Conservation (phyloP, 2,329 filamentous ascomycete species). For the Monosporascus sp. region DNA sequence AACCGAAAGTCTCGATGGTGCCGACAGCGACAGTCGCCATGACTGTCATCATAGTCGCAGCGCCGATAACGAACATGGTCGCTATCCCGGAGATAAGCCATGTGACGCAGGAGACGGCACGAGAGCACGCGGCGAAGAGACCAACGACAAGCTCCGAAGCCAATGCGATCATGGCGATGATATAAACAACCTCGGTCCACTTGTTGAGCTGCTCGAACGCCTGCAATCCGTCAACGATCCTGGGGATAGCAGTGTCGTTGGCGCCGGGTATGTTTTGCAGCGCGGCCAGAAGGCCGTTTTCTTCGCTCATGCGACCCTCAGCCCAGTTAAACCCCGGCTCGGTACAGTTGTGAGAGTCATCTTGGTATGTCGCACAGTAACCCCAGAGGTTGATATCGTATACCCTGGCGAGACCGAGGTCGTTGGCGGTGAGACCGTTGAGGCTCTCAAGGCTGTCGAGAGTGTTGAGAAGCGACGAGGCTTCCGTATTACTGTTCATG, state of each 20-base stretch:
- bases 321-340: slow-evolving; percentile 71
- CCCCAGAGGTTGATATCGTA: slow-evolving; percentile 85
- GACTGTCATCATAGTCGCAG: slow-evolving; percentile 68
- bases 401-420: slow-evolving; percentile 62
- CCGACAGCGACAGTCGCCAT: slow-evolving; percentile 66
- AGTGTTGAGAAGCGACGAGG: slow-evolving; percentile 8
- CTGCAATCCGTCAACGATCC: slow-evolving; percentile 61
- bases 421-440: slow-evolving; percentile 35
- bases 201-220: slow-evolving; percentile 68
- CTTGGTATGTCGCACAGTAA: slow-evolving; percentile 65
- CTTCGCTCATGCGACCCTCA: slow-evolving; percentile 62
- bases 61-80: slow-evolving; percentile 47
- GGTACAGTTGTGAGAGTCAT: slow-evolving; percentile 60
- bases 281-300: slow-evolving; percentile 45
- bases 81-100: slow-evolving; percentile 68
- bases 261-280: slow-evolving; percentile 41
- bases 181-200: slow-evolving; percentile 80
- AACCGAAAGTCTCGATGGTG: slow-evolving; percentile 59
- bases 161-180: slow-evolving; percentile 66
- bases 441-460: slow-evolving; percentile 6
- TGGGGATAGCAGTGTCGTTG: slow-evolving; percentile 60
- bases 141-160: slow-evolving; percentile 69
- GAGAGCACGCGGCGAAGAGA: slow-evolving; percentile 76
- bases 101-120: slow-evolving; percentile 75
- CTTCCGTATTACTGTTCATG: not conserved